Conservation (phyloP, 2,329 filamentous ascomycete genomes). For the Periconia sp. region DNA sequence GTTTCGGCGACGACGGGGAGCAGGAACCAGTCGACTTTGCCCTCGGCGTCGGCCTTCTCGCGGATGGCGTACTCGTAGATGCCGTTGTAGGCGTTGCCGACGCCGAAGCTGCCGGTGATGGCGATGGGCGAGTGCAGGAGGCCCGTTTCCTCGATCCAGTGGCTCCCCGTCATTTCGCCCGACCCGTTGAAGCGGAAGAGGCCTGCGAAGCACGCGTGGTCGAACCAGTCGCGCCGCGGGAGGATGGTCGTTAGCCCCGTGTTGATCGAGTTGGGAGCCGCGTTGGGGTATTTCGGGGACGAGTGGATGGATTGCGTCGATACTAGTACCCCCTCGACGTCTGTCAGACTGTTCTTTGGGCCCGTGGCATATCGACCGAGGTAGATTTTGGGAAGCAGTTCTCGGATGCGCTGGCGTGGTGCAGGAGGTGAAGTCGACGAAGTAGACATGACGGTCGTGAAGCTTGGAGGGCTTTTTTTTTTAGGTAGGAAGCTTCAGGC, state of each 20-base stretch:
- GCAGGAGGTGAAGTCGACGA: constrained; percentile 6
- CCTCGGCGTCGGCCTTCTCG: constrained; percentile 44
- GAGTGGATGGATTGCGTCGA: constrained; percentile 44
- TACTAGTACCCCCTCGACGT: constrained; percentile 47
- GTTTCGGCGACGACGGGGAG: constrained; percentile 64
- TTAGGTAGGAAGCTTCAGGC: no score
- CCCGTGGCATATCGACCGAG: constrained; percentile 43
- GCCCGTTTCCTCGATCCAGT: constrained; percentile 65
- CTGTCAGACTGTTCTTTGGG: constrained; percentile 47
- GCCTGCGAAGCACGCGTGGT: constrained; percentile 46
- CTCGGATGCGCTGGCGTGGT: constrained; percentile 39
- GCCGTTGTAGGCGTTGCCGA: constrained; percentile 62
- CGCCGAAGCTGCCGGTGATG: constrained; percentile 60
- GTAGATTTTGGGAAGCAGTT: constrained; percentile 41
- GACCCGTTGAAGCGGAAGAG: constrained; percentile 65
- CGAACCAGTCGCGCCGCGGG: constrained; percentile 46
- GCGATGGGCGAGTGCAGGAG: constrained; percentile 61
- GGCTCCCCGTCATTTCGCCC: constrained; percentile 63
- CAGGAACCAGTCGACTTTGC: constrained; percentile 56
- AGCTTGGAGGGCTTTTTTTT: neutral
- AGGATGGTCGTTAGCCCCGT: constrained; percentile 50
- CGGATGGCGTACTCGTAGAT: constrained; percentile 59
- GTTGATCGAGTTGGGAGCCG: constrained; percentile 34
- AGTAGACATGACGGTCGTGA: constrained; percentile 4
- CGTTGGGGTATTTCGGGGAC: constrained; percentile 30